Base-by-base conservation (phyloP, 2,329 filamentous ascomycete genomes). In the Onygena corvina region DNA sequence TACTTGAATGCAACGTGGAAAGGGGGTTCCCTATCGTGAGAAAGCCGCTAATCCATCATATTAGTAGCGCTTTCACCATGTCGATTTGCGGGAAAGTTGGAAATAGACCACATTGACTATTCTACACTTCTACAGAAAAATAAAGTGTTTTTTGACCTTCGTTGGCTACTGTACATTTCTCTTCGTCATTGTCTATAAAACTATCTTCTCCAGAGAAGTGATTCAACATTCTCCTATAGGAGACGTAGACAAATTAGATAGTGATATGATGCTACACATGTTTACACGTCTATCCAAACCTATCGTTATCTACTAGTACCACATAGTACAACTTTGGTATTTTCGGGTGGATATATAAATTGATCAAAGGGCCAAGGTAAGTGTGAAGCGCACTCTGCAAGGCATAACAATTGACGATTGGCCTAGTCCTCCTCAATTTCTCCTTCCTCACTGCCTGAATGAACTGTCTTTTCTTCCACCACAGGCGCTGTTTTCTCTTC, bases 391-490 rank as follows among this genome's bases (percentile, higher is more conserved):
- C 27, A 5, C 27, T 29, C 11, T 29, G 4, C 5, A 29, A 5
- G 11, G 27, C 27, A 11, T 29, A 11, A 11, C 5, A 29, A 11
- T 29, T 29, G 11, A 29, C 4, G 27, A 11, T 29, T 29, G 27
- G 36, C 25, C 45, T 60, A 73, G 53, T 73, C 71, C 72, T 96
- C 89, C 67, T 94, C 92, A 59, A 98, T 96, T 71, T 98, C 92
- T 47, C 92, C 92, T 68, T 98, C 92, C 69, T 98, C 92, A 61
- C 89, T 95, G 48, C 92, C 92, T 52, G 85, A 90, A 60, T 85
- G 82, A 50, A 88, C 73, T 3, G 67, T 59, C 46, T 62, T 64
- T 40, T 65, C 62, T 46, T 60, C 61, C 42, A 63, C 64, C 40
- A 58, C 61, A 47, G 62, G 60, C 36, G 42, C 58, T 58, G 46